Evolutionary conservation across 495 filamentous ascomycete species (phyloP).

Genomic region (Penicillium diatomitis): DNA sequence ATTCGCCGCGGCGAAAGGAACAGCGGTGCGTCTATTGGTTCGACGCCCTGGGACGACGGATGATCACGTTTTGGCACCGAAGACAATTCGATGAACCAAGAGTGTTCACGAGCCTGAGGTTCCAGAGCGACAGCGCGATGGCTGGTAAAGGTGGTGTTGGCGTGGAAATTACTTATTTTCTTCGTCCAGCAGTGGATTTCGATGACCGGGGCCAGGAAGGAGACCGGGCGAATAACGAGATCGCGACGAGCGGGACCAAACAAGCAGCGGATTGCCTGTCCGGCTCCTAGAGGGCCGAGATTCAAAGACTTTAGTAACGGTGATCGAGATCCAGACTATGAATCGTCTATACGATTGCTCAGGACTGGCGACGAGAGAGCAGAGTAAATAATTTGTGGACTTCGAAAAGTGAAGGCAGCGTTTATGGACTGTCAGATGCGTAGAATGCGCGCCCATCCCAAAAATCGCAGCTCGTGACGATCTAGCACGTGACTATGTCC

Average conservation of each 20-base stretch:
- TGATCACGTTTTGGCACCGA: conserved; percentile 7
- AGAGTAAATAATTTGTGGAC: background rate
- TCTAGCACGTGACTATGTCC: conserved; percentile 24
- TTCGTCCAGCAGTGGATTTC: conserved; percentile 7
- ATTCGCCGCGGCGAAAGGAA: conserved; percentile 19
- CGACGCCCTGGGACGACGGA: conserved; percentile 12
- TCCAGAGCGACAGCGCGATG: background rate
- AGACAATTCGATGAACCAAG: conserved; percentile 1
- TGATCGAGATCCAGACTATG: no score
- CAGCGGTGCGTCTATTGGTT: conserved; percentile 15
- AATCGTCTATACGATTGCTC: no score
- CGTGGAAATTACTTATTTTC: conserved; percentile 3
- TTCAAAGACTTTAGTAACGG: no score
- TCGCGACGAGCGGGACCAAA: conserved; percentile 22
- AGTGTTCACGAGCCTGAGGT: background rate
- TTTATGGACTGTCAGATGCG: conserved; percentile 12
- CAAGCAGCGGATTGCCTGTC: conserved; percentile 6
- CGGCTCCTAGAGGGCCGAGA: background rate
- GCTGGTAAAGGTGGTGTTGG: background rate
- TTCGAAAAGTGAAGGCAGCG: conserved; percentile 6
- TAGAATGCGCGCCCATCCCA: conserved; percentile 27
- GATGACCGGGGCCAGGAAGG: conserved; percentile 19
- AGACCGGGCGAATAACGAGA: conserved; percentile 19
- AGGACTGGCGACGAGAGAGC: no score
- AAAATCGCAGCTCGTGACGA: conserved; percentile 33